Percentiles rank a stretch among this genome's conserved stretches.
phyloP scores from a whole-genome alignment of 1,284 basidiomycete genomes.

The Meira nashicola region DNA sequence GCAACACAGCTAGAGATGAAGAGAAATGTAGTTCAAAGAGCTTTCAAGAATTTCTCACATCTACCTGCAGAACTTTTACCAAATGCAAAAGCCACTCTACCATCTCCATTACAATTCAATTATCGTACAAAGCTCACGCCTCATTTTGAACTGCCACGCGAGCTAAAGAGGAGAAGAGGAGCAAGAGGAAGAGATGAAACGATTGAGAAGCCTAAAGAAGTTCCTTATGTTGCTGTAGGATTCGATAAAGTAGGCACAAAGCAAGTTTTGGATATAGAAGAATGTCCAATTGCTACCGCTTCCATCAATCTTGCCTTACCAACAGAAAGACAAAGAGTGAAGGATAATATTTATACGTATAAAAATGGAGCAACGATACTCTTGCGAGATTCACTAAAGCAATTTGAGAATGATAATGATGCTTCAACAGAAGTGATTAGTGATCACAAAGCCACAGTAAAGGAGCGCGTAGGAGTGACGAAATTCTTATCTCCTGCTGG shows the following conservation, averaged over 20 bases:
- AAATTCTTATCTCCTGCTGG: constrained; percentile 80
- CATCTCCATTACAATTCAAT: constrained; percentile 78
- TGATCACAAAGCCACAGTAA: constrained; percentile 72
- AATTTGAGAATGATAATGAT: constrained; percentile 22
- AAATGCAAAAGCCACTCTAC: constrained; percentile 68
- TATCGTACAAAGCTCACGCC: constrained; percentile 97
- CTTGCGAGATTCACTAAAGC: constrained; percentile 74
- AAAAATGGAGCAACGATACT: constrained; percentile 86
- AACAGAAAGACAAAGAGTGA: constrained; percentile 3
- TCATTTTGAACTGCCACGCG: constrained; percentile 81
- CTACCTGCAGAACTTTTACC: constrained; percentile 64
- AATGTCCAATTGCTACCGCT: constrained; percentile 85
- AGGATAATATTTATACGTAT: constrained; percentile 58
- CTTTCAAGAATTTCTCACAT: constrained; percentile 60
- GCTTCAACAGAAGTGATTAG: constrained; percentile 59
- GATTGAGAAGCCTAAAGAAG: constrained; percentile 17
- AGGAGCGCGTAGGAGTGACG: constrained; percentile 75
- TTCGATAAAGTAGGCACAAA: constrained; percentile 77
- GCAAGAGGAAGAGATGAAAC: constrained; percentile 21
- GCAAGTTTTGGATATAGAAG: constrained; percentile 87
- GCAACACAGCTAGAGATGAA: constrained; percentile 80
- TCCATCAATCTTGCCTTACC: constrained; percentile 70
- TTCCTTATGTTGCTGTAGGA: constrained; percentile 70
- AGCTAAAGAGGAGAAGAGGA: constrained; percentile 32
- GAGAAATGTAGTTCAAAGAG: constrained; percentile 74